A percentile compares a stretch with the other conserved stretches of the same genome.
These are phyloP conservation scores for Phylloporus sp. DNA, from an alignment of 768 basidiomycete species.

Conservation along the genomic window DNA sequence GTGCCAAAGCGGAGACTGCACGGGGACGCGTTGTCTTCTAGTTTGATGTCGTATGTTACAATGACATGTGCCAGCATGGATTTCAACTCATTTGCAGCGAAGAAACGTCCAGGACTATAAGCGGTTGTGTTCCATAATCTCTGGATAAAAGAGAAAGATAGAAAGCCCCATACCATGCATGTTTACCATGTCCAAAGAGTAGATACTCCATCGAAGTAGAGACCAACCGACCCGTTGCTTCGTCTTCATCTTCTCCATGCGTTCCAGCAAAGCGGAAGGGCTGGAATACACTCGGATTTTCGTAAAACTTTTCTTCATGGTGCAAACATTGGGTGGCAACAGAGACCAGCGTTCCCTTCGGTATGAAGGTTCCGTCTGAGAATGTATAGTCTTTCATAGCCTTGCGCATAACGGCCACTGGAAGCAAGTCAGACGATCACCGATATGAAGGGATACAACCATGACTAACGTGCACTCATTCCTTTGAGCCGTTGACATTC, in stretches of 20 bases:
- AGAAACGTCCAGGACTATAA: slow-evolving; percentile 16
- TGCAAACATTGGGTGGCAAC: slow-evolving; percentile 25
- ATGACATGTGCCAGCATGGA: slow-evolving; percentile 16
- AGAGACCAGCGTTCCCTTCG: slow-evolving; percentile 28
- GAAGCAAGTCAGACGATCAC: neutral
- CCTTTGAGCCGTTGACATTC: slow-evolving; percentile 30
- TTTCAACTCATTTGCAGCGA: slow-evolving; percentile 5
- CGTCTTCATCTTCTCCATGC: slow-evolving; percentile 24
- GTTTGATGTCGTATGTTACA: slow-evolving; percentile 15
- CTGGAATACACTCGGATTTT: slow-evolving; percentile 25
- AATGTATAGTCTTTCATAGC: slow-evolving; percentile 19
- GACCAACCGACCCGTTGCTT: slow-evolving; percentile 31
- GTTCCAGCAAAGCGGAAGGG: slow-evolving; percentile 39
- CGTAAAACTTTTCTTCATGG: slow-evolving; percentile 23
- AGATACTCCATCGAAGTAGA: slow-evolving; percentile 30
- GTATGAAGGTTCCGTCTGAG: slow-evolving; percentile 37
- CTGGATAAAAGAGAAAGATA: neutral
- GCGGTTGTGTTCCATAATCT: neutral
- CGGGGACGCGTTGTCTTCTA: slow-evolving; percentile 7
- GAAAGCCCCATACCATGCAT: slow-evolving; percentile 10
- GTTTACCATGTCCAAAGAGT: slow-evolving; percentile 33
- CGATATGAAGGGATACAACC: neutral
- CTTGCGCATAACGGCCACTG: slow-evolving; percentile 10
- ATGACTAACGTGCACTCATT: slow-evolving; percentile 19
- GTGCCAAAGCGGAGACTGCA: neutral